Base-by-base conservation (phyloP, 805 yeast genomes). In the Kazachstania kunashirensis region DNA sequence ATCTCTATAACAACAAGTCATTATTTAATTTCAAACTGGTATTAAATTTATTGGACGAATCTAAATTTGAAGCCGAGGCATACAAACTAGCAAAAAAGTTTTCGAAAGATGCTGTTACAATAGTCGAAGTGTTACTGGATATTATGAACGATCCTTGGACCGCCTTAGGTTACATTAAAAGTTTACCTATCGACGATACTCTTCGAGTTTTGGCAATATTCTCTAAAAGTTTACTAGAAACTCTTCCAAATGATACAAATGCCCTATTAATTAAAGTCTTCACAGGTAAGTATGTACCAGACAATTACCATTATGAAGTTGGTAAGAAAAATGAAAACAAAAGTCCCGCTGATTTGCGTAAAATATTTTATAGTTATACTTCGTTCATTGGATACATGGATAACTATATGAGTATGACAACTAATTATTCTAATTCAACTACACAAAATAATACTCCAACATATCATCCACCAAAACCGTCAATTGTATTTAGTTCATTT, bases 381-480 rank as follows among this genome's bases (percentile, higher is more conserved):
- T 70, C 82, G 0, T 70, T 79, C 47, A 68, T 78, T 2, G 68
- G 68, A 4, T 78, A 75, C 44, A 67, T 74, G 64, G 51, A 67
- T n/a, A 45, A 46, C 24, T 49, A 58, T 6, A 47, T 62, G 9
- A 49, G 49, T 8, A 12, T 23, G 8, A 28, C 30, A 23, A 1
- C 30, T 16, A 8, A 12, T 2, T 42, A 39, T 16, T 34, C 33
- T 9, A 37, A 32, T 11, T 24, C 30, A 16, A 42, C 34, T 7
- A 11, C 10, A 7, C n/a, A 21, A 67, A 52, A 26, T 80, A 12
- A 15, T 13, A 15, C 5, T 8, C 41, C 88, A 12, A 82, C 92
- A 0, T 92, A 92, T 56, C 79, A 79, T 35, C 96, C 97, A 2
- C 98, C 98, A 3, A 71, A 78, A 35, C 97, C 97, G 6, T 70